Evolutionary conservation across 345 rosid species (phyloP), one percentile per base, ranked within the genome.

Genomic region (Lepidium sativum): DNA sequence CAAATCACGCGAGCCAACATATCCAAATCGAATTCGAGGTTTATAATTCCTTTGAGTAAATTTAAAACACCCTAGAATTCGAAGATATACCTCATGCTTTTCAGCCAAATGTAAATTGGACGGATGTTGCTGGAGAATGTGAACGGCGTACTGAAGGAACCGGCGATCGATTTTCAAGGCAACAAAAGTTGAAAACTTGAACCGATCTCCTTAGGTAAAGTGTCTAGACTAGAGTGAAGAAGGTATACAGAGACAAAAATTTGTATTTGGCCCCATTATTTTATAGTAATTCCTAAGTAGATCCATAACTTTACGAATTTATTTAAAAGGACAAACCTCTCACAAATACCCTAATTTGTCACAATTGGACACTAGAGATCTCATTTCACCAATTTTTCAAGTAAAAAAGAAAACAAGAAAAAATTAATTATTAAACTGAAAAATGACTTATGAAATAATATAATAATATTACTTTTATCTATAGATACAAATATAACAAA

Each of bases 1-100:
- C 32, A 37, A 17, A 25, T 45, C 54, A 33, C 12, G 3, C 62
- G 0, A 60, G 43, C 60, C 0, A 69, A 50, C 38, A 35, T 52
- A 53, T 35, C 63, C 29, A 54, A 18, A 62, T 10, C 31, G 21
- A 41, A 41, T 33, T 59, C 23, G 8, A 47, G 48, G 33, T 8
- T 53, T 10, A 50, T 15, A 25, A 9, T 10, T 10, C n/a, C 4
- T 32, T 20, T 27, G 4, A 18, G n/a, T 34, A 23, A 52, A 42
- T 21, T 14, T 44, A 2, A 12, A 57, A 39, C 52, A 56, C 14
- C 45, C 21, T 41, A 60, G 49, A 53, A 52, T 53, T 25, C 25
- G 23, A 61, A 53, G 17, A 34, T 7, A 1, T 65, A 72, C 76
- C 76, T 72, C 76, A 72, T 72, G 54, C 25, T 65, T 65, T 39